Base-by-base conservation (phyloP, 768 basidiomycete species). In the Rossbeevera mucosa region DNA sequence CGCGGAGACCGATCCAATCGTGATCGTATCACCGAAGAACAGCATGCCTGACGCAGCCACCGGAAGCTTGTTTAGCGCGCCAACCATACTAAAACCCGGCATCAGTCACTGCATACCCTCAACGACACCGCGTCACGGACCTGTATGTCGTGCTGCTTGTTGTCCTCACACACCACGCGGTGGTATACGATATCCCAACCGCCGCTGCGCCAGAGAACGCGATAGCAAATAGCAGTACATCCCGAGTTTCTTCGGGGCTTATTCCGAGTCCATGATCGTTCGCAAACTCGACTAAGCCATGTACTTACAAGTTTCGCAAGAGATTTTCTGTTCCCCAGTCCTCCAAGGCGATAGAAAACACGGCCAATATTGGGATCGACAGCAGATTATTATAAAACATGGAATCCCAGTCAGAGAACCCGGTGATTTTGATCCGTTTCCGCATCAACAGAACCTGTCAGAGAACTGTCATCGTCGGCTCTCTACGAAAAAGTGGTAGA, bases 131-230 rank as follows among this genome's bases (percentile, higher is more conserved):
- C 3, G 21, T 40, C 21, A 60, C 78, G 45, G 53, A 88, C 87
- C 91, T 94, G 73, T 97, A 99, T n/a, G 96, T 99, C 42, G 96
- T 98, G 56, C 94, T 97, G 58, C 89, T 91, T 25, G 95, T 97
- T 20, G 86, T 86, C 44, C 96, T 85, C 28, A 99, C 83, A 67
- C 96, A 98, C 96, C 96, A 99, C 9, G 96, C 95, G 7, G 96
- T 99, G 7, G 94, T 93, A 67, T 94, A 99, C 12, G 94, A 97
- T 62, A 99, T 99, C 43, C 92, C 92, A 26, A 96, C 96, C 5
- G 96, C 95, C 5, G 91, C 94, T 0, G 91, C 92, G n/a, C 96
- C 96, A 21, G 95, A 97, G 71, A 98, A 94, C 4, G 83, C 88
- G 64, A 98, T 98, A 2, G 93, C 89, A 56, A 80, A 83, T 20